Percentiles rank a stretch among this genome's conserved stretches.
These are phyloP conservation scores for Stephanodiscus minutulus DNA, from an alignment of 108 stramenopile species.

Conservation along the genomic window DNA sequence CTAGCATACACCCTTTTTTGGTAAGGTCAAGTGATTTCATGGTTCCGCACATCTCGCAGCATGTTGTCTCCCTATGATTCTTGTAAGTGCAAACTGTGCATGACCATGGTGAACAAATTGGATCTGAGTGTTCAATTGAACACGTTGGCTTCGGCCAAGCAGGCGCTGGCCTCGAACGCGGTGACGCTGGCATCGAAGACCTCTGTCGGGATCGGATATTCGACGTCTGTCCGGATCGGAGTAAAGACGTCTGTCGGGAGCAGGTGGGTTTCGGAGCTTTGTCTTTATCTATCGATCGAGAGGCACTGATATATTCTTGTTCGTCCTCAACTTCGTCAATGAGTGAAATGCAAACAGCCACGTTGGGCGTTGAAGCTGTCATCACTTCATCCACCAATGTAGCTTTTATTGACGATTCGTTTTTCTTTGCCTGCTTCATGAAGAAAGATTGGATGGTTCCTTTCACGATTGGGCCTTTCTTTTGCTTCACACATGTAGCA, in stretches of 20 bases:
- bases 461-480: constrained; percentile 18
- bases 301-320: background rate
- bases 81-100: constrained; percentile 21
- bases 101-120: background rate
- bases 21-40: background rate
- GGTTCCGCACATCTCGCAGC: constrained; percentile 23
- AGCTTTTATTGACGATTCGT: background rate
- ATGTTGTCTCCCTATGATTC: background rate
- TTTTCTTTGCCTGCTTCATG: constrained; percentile 29
- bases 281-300: background rate
- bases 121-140: background rate
- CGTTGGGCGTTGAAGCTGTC: constrained; percentile 9
- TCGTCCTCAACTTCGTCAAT: constrained; percentile 28
- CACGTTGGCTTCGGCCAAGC: too few relatives aligned
- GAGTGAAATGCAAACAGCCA: constrained; percentile 28
- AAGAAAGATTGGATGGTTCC: constrained; percentile 55
- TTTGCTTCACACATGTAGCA: constrained; percentile 1
- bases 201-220: too few relatives aligned
- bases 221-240: too few relatives aligned
- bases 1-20: background rate
- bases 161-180: too few relatives aligned
- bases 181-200: too few relatives aligned
- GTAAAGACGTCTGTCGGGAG: too few relatives aligned
- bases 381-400: background rate
- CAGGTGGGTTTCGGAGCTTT: background rate